phyloP scores from a whole-genome alignment of 768 basidiomycete genomes.

The Kwoniella pini region DNA sequence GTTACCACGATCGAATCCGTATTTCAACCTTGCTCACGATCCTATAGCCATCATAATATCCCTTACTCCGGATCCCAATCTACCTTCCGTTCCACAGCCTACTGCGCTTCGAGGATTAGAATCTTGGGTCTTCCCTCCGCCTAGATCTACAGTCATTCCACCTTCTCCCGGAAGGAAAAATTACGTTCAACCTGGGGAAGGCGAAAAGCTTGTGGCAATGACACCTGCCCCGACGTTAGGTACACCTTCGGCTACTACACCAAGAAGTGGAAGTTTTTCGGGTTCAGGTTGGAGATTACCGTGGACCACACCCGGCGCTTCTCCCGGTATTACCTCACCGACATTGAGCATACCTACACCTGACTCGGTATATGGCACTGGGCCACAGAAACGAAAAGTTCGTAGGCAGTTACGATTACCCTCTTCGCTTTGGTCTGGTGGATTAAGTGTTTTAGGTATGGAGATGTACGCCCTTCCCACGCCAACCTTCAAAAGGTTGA shows the following conservation, averaged over 20 bases:
- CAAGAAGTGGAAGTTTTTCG: conserved; percentile 17
- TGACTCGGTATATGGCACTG: conserved; percentile 27
- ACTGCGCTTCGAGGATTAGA: conserved; percentile 61
- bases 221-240: conserved; percentile 46
- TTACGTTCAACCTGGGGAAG: conserved; percentile 45
- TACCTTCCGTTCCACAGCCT: conserved; percentile 38
- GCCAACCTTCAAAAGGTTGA: conserved; percentile 57
- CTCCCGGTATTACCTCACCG: conserved; percentile 31
- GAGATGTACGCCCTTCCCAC: conserved; percentile 52
- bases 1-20: conserved; percentile 69
- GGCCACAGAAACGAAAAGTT: conserved; percentile 7
- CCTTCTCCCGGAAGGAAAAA: conserved; percentile 50
- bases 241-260: conserved; percentile 16
- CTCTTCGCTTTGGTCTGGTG: conserved; percentile 49
- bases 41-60: conserved; percentile 69
- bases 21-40: conserved; percentile 68
- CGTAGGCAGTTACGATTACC: conserved; percentile 46
- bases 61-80: conserved; percentile 58
- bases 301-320: conserved; percentile 34
- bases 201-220: conserved; percentile 49
- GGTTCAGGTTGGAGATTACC: conserved; percentile 46
- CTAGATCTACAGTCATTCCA: conserved; percentile 47
- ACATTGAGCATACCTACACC: conserved; percentile 37
- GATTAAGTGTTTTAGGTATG: conserved; percentile 44
- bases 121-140: conserved; percentile 73